These are phyloP conservation scores for Aristolochia fimbriata DNA, from an alignment of 164 flowering plant genomes.

Conservation along the genomic window DNA sequence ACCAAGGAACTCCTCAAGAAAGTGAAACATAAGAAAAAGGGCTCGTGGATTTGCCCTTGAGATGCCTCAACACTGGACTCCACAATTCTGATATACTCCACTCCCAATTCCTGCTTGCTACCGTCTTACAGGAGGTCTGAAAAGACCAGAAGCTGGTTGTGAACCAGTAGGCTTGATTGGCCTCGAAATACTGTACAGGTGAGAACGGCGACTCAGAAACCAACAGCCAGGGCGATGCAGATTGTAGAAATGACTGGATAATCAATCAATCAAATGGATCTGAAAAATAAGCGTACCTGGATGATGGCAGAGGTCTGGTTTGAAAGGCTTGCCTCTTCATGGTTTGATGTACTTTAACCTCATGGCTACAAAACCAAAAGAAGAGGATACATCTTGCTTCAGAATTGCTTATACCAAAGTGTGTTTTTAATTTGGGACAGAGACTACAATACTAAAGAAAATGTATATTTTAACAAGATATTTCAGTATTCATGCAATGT, in stretches of 20 bases:
- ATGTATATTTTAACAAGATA: background rate
- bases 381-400: background rate
- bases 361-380: slow-evolving; percentile 38
- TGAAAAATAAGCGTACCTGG: slow-evolving; percentile 22
- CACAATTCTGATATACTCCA: no score
- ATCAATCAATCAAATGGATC: background rate
- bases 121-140: no score
- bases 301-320: slow-evolving; percentile 11
- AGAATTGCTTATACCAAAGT: background rate
- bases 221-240: background rate
- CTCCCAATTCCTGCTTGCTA: no score
- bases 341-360: slow-evolving; percentile 47
- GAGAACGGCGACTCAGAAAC: background rate
- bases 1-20: no score
- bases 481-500: background rate
- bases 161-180: slow-evolving; percentile 15
- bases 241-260: background rate
- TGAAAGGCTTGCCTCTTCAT: slow-evolving; percentile 43
- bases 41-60: no score
- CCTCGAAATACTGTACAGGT: slow-evolving; percentile 20
- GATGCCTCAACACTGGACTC: no score
- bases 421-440: background rate
- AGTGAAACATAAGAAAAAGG: no score
- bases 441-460: background rate
- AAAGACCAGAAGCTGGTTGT: background rate